These are phyloP conservation scores for Aspergillus ochraceus DNA, from an alignment of 2,329 filamentous ascomycete species.

Conservation along the genomic window DNA sequence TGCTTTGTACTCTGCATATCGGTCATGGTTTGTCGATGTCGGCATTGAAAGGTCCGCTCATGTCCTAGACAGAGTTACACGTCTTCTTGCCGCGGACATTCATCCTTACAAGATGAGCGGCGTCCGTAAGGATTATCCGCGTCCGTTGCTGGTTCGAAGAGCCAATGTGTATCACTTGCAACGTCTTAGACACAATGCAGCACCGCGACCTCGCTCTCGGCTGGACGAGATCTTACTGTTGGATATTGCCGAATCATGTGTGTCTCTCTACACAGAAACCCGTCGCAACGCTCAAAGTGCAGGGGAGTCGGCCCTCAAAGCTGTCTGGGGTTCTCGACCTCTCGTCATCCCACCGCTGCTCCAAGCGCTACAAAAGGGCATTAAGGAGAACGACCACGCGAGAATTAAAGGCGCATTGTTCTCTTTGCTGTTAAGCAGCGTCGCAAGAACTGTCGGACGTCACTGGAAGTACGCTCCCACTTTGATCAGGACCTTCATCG, in stretches of 20 bases:
- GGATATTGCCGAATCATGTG: conserved; percentile 84
- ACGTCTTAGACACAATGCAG: conserved; percentile 89
- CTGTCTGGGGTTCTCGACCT: conserved; percentile 81
- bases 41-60: conserved; percentile 95
- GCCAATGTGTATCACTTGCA: conserved; percentile 94
- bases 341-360: conserved; percentile 89
- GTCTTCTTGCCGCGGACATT: conserved; percentile 82
- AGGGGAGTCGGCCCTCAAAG: conserved; percentile 89
- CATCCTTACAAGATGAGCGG: conserved; percentile 94
- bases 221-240: conserved; percentile 81
- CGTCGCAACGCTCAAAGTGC: conserved; percentile 90
- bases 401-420: conserved; percentile 95
- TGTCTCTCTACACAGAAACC: conserved; percentile 92
- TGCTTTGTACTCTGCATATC: conserved; percentile 84
- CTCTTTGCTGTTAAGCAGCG: conserved; percentile 81
- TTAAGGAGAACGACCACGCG: conserved; percentile 79
- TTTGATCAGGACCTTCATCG: conserved; percentile 86
- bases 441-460: conserved; percentile 81
- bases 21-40: conserved; percentile 96
- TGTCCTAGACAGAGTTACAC: conserved; percentile 80
- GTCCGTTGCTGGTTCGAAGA: conserved; percentile 85
- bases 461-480: conserved; percentile 95
- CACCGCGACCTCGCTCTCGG: conserved; percentile 83
- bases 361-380: conserved; percentile 71
- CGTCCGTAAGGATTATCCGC: conserved; percentile 85